Conservation (phyloP, 305 asterid genomes). For the Andrographis paniculata region DNA sequence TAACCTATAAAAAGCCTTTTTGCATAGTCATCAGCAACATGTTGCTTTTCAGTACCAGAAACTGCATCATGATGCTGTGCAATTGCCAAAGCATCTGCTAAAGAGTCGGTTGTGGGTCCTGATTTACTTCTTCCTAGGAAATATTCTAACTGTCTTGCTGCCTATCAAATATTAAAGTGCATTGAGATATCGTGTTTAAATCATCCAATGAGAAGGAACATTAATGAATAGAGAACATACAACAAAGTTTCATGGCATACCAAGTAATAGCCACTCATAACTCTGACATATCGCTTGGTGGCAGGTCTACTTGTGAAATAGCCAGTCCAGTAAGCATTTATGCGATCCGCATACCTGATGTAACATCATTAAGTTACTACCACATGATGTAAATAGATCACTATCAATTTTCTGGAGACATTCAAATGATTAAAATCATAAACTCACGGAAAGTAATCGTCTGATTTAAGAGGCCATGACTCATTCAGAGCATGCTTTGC, state of each 20-base stretch:
- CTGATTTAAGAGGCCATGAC: conserved; percentile 94
- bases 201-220: conserved; percentile 4
- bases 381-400: conserved; percentile 6
- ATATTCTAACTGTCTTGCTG: conserved; percentile 69
- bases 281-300: conserved; percentile 74
- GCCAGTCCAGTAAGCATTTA: conserved; percentile 95
- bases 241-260: conserved; percentile 31
- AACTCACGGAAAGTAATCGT: conserved; percentile 92
- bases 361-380: conserved; percentile 19
- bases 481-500: conserved; percentile 68
- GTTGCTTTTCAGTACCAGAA: conserved; percentile 74
- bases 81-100: conserved; percentile 70
- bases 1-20: conserved; percentile 75
- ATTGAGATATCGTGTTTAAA: conserved; percentile 1
- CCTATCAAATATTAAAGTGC: conserved; percentile 26
- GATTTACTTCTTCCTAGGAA: conserved; percentile 48
- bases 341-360: conserved; percentile 81
- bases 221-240: conserved; percentile 12
- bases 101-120: conserved; percentile 56
- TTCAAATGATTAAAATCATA: conserved; percentile 3
- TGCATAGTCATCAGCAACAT: conserved; percentile 76
- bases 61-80: conserved; percentile 95
- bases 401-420: conserved; percentile 1
- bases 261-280: conserved; percentile 86
- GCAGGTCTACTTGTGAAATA: conserved; percentile 90